phyloP scores from a whole-genome alignment of 495 filamentous ascomycete genomes.

The Penicillium mononematosum region DNA sequence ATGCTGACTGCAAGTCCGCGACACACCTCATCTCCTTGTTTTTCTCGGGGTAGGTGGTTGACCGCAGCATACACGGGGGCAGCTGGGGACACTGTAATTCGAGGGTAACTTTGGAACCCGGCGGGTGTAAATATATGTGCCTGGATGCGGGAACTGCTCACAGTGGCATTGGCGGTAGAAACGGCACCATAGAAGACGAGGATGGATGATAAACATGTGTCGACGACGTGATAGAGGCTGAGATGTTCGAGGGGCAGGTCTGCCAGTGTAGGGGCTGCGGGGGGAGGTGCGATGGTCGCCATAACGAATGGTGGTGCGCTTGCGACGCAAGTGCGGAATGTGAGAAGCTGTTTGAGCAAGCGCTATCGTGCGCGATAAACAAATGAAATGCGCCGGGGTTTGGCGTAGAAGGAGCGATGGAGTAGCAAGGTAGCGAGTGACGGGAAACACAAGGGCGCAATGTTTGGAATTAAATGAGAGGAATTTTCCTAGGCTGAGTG shows the following conservation, averaged over 20 bases:
- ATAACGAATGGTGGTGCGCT: constrained; percentile 32
- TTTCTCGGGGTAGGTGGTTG: constrained; percentile 84
- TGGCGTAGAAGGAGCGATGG: constrained; percentile 3
- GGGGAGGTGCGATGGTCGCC: constrained; percentile 31
- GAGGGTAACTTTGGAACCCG: constrained; percentile 82
- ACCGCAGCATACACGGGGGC: constrained; percentile 95
- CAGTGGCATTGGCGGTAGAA: constrained; percentile 76
- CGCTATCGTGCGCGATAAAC: constrained; percentile 11
- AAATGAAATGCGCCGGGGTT: constrained; percentile 2
- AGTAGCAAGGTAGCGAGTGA: constrained; percentile 4
- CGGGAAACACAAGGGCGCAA: constrained; percentile 10
- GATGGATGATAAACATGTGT: constrained; percentile 72
- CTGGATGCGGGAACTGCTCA: constrained; percentile 88
- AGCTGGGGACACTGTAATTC: constrained; percentile 86
- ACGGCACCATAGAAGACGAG: constrained; percentile 85
- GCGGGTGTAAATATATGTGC: constrained; percentile 86
- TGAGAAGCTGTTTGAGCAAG: constrained; percentile 2
- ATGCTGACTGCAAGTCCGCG: constrained; percentile 87
- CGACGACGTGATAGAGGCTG: constrained; percentile 76
- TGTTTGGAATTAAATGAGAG: constrained; percentile 11
- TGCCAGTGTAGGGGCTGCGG: constrained; percentile 30
- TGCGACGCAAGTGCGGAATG: constrained; percentile 11
- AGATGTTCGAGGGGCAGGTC: constrained; percentile 71
- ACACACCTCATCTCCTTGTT: constrained; percentile 88
- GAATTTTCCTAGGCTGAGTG: constrained; percentile 3